Conservation (phyloP, 306 rosid genomes). For the Cyclanthera cordifolia region DNA sequence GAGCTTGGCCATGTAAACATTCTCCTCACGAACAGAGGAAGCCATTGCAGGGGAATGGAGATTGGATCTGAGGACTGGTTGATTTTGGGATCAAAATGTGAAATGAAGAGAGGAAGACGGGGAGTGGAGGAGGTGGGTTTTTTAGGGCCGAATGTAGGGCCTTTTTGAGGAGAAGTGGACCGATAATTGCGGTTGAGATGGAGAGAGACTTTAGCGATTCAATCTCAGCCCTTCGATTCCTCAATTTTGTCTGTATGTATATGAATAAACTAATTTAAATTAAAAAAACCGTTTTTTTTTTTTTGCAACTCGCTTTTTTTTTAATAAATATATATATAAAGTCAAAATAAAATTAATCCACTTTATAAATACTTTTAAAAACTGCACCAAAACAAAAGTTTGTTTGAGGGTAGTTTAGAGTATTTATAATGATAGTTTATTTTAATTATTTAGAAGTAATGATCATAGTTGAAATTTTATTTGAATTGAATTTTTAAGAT, state of each 20-base stretch:
- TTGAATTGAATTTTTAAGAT: no score
- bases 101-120: constrained; percentile 5
- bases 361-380: no score
- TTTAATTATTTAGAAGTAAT: no score
- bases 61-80: constrained; percentile 1
- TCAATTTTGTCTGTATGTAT: not conserved
- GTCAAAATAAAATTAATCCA: no score
- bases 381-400: no score
- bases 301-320: no score
- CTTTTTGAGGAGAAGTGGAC: constrained; percentile 12
- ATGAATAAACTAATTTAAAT: not conserved
- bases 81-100: not conserved
- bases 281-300: not conserved
- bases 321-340: no score
- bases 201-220: constrained; percentile 5
- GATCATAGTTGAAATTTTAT: no score
- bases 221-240: constrained; percentile 45
- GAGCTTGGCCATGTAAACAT: constrained; percentile 99
- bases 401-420: no score
- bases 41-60: constrained; percentile 39
- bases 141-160: not conserved
- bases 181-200: constrained; percentile 52
- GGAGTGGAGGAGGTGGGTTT: not conserved
- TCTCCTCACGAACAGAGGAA: constrained; percentile 79
- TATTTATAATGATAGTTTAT: no score